Conservation (phyloP, 1,284 basidiomycete genomes). For the Tilletia indica region DNA sequence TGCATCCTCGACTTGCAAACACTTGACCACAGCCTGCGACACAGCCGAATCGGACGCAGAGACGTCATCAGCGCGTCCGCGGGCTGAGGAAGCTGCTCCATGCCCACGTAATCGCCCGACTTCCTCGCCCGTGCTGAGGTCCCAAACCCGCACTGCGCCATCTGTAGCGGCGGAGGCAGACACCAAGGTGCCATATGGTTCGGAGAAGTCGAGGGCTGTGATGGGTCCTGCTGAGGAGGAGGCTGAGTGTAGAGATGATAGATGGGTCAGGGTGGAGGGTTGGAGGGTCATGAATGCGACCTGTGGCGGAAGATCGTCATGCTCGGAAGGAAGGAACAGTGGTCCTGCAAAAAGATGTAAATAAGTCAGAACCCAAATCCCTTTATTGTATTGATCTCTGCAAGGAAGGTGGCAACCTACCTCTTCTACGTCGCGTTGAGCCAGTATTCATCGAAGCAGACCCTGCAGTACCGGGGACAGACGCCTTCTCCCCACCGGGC, state of each 20-base stretch:
- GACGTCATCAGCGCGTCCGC: not conserved
- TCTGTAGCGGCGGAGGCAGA: slow-evolving; percentile 64
- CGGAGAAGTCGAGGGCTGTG: slow-evolving; percentile 87
- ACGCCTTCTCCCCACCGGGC: slow-evolving; percentile 40
- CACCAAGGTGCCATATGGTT: slow-evolving; percentile 91
- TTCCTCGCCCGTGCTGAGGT: slow-evolving; percentile 66
- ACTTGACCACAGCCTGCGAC: slow-evolving; percentile 67
- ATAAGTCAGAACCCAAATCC: not conserved
- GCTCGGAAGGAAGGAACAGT: slow-evolving; percentile 92
- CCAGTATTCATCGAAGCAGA: not conserved
- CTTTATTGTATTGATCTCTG: not conserved
- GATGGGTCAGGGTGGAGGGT: slow-evolving; percentile 62
- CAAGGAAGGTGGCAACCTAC: not conserved
- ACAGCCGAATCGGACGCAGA: not conserved
- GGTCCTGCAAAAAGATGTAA: slow-evolving; percentile 59
- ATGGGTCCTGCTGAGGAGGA: slow-evolving; percentile 62
- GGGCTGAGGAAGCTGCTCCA: not conserved
- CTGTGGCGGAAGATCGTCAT: slow-evolving; percentile 88
- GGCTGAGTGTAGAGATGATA: slow-evolving; percentile 66
- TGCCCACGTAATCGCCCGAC: slow-evolving; percentile 51
- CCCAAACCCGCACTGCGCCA: slow-evolving; percentile 74
- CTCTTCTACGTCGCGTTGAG: slow-evolving; percentile 8
- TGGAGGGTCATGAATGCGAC: slow-evolving; percentile 82
- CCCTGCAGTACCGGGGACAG: not conserved
- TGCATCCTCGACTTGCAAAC: slow-evolving; percentile 87